Evolutionary conservation across 2,329 filamentous ascomycete species (phyloP).

Genomic region (Paecilomyces variotii): DNA sequence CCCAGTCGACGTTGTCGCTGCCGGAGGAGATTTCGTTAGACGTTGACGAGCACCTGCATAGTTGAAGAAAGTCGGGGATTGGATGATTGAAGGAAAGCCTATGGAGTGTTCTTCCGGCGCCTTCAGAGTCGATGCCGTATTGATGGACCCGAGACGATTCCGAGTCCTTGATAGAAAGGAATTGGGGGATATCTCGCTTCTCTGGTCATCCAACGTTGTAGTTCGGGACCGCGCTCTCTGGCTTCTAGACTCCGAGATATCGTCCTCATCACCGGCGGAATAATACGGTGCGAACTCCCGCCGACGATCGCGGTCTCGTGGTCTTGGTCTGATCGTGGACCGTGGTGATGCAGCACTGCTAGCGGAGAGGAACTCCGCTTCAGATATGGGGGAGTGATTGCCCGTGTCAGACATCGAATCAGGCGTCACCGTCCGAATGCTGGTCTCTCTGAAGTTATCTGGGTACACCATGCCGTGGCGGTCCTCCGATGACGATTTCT

Average conservation of each 20-base stretch:
- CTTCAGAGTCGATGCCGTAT: slow-evolving; percentile 24
- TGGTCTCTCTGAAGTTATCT: slow-evolving; percentile 36
- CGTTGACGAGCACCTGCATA: slow-evolving; percentile 26
- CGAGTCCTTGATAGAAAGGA: slow-evolving; percentile 25
- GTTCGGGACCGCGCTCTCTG: slow-evolving; percentile 33
- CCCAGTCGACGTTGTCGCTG: slow-evolving; percentile 17
- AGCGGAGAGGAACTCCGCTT: slow-evolving; percentile 24
- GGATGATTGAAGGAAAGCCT: slow-evolving; percentile 41
- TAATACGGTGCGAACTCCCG: slow-evolving; percentile 23
- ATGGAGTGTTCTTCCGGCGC: slow-evolving; percentile 38
- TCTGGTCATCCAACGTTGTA: slow-evolving; percentile 35
- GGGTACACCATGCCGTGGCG: slow-evolving; percentile 40
- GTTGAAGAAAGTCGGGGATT: slow-evolving; percentile 30
- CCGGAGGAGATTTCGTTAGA: slow-evolving; percentile 23
- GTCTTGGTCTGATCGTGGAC: slow-evolving; percentile 25
- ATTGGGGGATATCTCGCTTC: slow-evolving; percentile 28
- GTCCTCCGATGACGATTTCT: slow-evolving; percentile 40
- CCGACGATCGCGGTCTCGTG: slow-evolving; percentile 24
- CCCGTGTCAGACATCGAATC: slow-evolving; percentile 30
- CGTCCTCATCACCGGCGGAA: slow-evolving; percentile 26
- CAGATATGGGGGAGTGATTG: slow-evolving; percentile 31
- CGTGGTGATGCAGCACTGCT: slow-evolving; percentile 29
- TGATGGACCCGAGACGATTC: slow-evolving; percentile 33
- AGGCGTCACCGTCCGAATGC: slow-evolving; percentile 40
- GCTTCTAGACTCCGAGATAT: slow-evolving; percentile 22